These are phyloP conservation scores for Fraxinus xanthoxyloides DNA, from an alignment of 305 asterid genomes.

Conservation along the genomic window DNA sequence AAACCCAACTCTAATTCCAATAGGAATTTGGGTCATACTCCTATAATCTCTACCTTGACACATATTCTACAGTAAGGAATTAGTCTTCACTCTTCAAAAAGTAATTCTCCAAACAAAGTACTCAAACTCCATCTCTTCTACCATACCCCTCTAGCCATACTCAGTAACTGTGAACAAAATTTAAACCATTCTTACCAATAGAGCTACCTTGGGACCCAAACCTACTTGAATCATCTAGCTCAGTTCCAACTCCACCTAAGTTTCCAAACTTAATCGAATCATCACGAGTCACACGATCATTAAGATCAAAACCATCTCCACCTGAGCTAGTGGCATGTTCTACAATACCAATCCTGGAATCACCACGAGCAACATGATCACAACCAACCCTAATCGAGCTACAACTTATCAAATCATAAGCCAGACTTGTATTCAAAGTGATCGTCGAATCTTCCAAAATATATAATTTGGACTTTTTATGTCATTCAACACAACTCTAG, in stretches of 20 bases:
- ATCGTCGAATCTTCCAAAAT: background rate
- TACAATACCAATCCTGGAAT: background rate
- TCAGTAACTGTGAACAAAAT: background rate
- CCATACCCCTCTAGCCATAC: no score
- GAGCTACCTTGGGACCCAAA: background rate
- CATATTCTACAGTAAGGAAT: no score
- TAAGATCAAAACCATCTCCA: background rate
- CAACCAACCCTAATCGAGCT: background rate
- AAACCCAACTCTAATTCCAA: background rate
- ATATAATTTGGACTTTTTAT: background rate
- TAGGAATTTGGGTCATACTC: background rate
- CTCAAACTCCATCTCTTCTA: no score
- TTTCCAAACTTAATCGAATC: background rate
- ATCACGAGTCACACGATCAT: background rate
- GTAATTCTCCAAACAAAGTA: no score
- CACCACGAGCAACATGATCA: background rate
- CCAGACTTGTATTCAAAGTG: background rate
- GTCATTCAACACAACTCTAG: background rate
- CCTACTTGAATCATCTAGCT: background rate
- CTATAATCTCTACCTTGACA: no score
- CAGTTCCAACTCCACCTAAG: background rate
- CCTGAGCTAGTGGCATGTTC: background rate
- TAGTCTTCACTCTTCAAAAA: no score
- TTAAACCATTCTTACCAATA: background rate
- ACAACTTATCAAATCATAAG: background rate